Evolutionary conservation across 2,329 filamentous ascomycete genomes (phyloP), one percentile per base, ranked within the genome.

Genomic region (Claviceps humidiphila): DNA sequence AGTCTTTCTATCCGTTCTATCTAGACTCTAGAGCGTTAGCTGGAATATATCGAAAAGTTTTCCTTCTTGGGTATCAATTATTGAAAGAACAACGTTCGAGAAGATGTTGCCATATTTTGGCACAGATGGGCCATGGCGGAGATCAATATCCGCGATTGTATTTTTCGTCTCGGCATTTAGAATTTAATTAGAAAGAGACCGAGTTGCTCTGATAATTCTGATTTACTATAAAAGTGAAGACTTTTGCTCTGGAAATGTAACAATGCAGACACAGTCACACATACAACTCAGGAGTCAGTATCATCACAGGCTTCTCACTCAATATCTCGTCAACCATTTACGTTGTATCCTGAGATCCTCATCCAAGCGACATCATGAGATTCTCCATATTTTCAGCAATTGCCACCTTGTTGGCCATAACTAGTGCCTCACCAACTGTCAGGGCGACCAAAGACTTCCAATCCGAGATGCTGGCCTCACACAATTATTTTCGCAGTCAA

Each of bases 401-500:
- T 1, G 0, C 11, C 4, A 22, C n/a, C 17, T 20, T n/a, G 14
- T 34, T 47, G 1, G 11, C 45, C 5, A 11, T 47, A 4, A 3
- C 8, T 7, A 16, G 17, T 38, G 45, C 45, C 9, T 47, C 34
- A 14, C 45, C 45, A 5, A 38, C 30, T 14, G 6, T 11, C 14
- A 30, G 44, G 37, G 26, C 26, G 7, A 13, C 44, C 4, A n/a
- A 4, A 4, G 49, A 50, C 16, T 47, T 52, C 45, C 34, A 52
- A 16, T 9, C n/a, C 2, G 37, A 52, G 14, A 52, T 52, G 51
- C 9, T 52, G n/a, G 38, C 22, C 6, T 42, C 51, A 3, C 51
- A 52, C 2, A 49, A 49, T 7, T 49, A 41, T 26, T 52, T 49
- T 17, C 51, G 51, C 22, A 6, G 9, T 14, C 51, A 52, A 45